phyloP scores from a whole-genome alignment of 2,329 filamentous ascomycete species.

The Chrysoporthe austroafricana region DNA sequence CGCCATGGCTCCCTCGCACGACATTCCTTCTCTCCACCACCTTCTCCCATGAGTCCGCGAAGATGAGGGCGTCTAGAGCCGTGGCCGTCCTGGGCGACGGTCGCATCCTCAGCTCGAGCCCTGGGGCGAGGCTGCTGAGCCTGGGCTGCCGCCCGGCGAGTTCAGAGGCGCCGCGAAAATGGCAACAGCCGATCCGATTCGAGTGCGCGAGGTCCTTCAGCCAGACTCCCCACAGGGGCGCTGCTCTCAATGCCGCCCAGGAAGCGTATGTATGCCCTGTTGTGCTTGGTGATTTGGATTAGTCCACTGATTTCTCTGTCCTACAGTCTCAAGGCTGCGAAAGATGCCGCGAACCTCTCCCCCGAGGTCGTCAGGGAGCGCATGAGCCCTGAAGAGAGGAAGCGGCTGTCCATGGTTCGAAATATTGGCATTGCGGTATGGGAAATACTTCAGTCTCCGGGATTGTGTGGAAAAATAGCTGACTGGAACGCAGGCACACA shows the following conservation, averaged over 20 bases:
- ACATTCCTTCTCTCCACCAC: slow-evolving; percentile 30
- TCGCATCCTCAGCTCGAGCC: slow-evolving; percentile 40
- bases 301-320: slow-evolving; percentile 11
- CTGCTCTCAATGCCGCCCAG: slow-evolving; percentile 40
- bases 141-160: slow-evolving; percentile 37
- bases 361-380: slow-evolving; percentile 72
- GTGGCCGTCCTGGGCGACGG: slow-evolving; percentile 44
- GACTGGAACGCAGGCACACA: slow-evolving; percentile 71
- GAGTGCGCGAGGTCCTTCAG: slow-evolving; percentile 44
- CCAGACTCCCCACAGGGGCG: slow-evolving; percentile 40
- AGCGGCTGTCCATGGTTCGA: slow-evolving; percentile 78
- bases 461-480: slow-evolving; percentile 5
- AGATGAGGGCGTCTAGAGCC: slow-evolving; percentile 46
- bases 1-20: slow-evolving; percentile 22
- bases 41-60: slow-evolving; percentile 33
- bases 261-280: slow-evolving; percentile 39
- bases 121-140: slow-evolving; percentile 40
- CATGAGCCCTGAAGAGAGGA: slow-evolving; percentile 77
- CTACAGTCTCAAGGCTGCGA: slow-evolving; percentile 54
- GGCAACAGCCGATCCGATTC: slow-evolving; percentile 38
- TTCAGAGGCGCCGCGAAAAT: slow-evolving; percentile 36
- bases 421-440: slow-evolving; percentile 97
- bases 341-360: slow-evolving; percentile 58
- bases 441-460: rapidly evolving
- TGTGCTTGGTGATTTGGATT: too few species aligned